Base-by-base conservation (phyloP, 2,329 filamentous ascomycete genomes). In the Sporothrix brunneoviolacea region DNA sequence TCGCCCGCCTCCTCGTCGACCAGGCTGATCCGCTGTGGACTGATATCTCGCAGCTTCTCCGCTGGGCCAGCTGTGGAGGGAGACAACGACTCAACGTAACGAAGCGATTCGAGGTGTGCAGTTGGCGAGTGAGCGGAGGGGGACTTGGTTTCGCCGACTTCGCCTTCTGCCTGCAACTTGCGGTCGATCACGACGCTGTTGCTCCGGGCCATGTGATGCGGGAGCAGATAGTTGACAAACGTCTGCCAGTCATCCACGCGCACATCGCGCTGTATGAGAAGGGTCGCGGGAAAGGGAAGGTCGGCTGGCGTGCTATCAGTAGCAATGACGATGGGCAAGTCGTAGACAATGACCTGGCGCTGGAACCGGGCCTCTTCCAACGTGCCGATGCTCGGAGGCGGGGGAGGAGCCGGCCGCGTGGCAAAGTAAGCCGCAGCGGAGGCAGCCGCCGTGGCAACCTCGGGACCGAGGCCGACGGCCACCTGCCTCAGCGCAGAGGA, bases 181-280 rank as follows among this genome's bases (percentile, higher is more conserved):
- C 74, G 68, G 54, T 77, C 71, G 15, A 74, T 62, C 16, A 79
- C 58, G 42, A 68, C 66, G 0, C 4, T 38, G 22, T 36, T 37
- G 41, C 22, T 32, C 13, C 18, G 16, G n/a, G n/a, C n/a, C 12
- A 12, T 19, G 66, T 64, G 59, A 76, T 70, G 48, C 74, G 79
- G 77, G 19, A 82, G 60, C 15, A 82, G 61, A 53, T 74, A 75
- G 57, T 80, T 80, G 40, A 78, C 56, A 61, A 83, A 82, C 0
- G 78, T 80, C 32, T 71, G 69, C 79, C 79, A 83, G 59, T 83
- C 79, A 57, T 76, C 71, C 13, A 64, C 57, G 1, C 65, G 70
- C 12, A 80, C 67, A 47, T 78, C 75, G 35, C 70, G 70, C 5
- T 56, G 56, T 6, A 60, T 64, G 59, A 68, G 69, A 28, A 64